Conservation (phyloP, 1,284 basidiomycete species). For the Pisolithus thermaeus region DNA sequence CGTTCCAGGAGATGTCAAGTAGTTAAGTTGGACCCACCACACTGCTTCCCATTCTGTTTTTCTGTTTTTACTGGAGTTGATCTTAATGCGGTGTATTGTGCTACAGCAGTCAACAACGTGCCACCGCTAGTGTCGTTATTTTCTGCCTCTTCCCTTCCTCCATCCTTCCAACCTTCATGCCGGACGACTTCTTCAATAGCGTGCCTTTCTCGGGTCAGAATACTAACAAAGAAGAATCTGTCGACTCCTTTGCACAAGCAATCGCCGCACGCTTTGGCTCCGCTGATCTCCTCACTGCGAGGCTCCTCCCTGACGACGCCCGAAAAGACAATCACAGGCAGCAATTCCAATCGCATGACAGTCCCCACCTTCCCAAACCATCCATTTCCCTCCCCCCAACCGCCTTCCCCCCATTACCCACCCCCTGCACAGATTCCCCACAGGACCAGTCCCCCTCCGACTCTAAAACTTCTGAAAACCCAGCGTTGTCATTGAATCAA, state of each 20-base stretch:
- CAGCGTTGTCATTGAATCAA: neutral
- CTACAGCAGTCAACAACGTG: neutral
- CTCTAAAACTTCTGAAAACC: neutral
- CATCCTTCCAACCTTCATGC: constrained; percentile 13
- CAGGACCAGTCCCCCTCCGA: neutral
- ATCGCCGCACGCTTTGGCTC: constrained; percentile 30
- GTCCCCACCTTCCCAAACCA: constrained; percentile 6
- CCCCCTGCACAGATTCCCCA: constrained; percentile 7
- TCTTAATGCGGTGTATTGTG: neutral
- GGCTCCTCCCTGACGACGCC: constrained; percentile 23
- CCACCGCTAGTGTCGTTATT: neutral
- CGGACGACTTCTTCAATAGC: constrained; percentile 27
- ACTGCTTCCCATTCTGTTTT: no score
- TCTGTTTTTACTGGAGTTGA: neutral
- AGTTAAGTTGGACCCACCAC: neutral
- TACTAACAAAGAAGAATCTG: neutral
- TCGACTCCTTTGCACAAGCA: constrained; percentile 35
- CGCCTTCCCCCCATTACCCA: neutral
- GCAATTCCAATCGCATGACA: constrained; percentile 3
- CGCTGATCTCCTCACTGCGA: constrained; percentile 27
- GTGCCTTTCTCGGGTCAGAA: constrained; percentile 12
- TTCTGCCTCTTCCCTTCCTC: neutral
- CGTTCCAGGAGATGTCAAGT: neutral
- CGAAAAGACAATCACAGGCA: constrained; percentile 5
- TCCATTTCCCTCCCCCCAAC: neutral